Percentiles rank a stretch among this genome's conserved stretches.
phyloP scores from a whole-genome alignment of 1,284 basidiomycete species.

The Golubevia pallescens region DNA sequence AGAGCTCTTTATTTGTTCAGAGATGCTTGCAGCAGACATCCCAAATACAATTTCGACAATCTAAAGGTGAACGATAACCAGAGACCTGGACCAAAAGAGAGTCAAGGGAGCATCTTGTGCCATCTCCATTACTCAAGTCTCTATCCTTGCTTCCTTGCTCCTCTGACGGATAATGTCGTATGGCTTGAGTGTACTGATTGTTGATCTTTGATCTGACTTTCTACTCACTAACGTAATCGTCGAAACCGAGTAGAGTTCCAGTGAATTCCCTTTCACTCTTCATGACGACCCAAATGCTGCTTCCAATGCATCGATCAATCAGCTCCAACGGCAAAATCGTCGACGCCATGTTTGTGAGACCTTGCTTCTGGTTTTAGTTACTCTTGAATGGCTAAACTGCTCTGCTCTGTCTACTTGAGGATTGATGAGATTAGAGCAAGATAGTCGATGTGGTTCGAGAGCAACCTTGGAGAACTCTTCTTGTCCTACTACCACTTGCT shows the following conservation, averaged over 20 bases:
- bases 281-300: conserved; percentile 63
- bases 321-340: conserved; percentile 60
- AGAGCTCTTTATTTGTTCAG: too few relatives aligned
- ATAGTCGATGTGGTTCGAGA: not conserved
- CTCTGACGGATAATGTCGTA: too few relatives aligned
- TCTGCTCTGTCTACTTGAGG: not conserved
- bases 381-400: not conserved
- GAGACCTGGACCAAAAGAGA: too few relatives aligned
- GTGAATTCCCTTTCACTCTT: conserved; percentile 75
- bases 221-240: conserved; percentile 99
- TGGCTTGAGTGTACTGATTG: too few relatives aligned
- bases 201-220: too few relatives aligned
- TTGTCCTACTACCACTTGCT: not conserved
- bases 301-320: conserved; percentile 62
- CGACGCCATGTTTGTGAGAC: conserved; percentile 19
- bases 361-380: too few relatives aligned
- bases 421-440: not conserved
- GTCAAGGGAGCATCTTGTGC: too few relatives aligned
- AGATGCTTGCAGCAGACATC: too few relatives aligned
- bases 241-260: conserved; percentile 93
- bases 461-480: not conserved
- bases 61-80: too few relatives aligned
- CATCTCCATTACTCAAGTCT: too few relatives aligned
- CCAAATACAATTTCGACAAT: too few relatives aligned
- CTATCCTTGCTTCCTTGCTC: too few relatives aligned